Evolutionary conservation across 441 rosid species (phyloP), one percentile per base, ranked within the genome.

Genomic region (Lepidium campestre): DNA sequence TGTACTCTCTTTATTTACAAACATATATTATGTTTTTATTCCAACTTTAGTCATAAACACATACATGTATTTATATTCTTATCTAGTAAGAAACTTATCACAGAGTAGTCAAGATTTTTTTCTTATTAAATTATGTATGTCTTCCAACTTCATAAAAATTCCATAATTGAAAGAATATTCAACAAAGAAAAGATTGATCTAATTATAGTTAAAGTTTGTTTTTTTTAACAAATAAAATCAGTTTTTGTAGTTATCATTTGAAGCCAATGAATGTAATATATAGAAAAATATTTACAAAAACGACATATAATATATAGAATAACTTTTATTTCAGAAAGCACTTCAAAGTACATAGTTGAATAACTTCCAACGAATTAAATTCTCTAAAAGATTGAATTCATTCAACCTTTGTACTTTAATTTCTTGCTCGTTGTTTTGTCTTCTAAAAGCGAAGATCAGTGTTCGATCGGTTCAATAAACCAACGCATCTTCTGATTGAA

Each of bases 401-500:
- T n/a, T n/a, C n/a, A n/a, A n/a, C n/a, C n/a, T n/a, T n/a, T n/a
- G n/a, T n/a, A n/a, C n/a, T n/a, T n/a, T n/a, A n/a, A n/a, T n/a
- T n/a, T n/a, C n/a, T n/a, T n/a, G n/a, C 31, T 34, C 42, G 10
- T 65, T 31, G 39, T 2, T 13, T 49, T 49, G 11, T n/a, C 37
- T 17, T 11, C 20, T 27, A 27, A 32, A 37, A 37, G 7, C 41
- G 32, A 53, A 2, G 40, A 45, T 35, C 31, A 14, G 18, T 14
- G 18, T 27, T 31, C 44, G 54, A n/a, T 29, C 2, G 34, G 40
- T 61, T 31, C 41, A 70, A 9, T 37, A 41, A 65, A 72, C 67
- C 62, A 52, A 72, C 57, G 62, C 76, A 57, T 12, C 65, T 41
- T 63, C 27, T 15, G 13, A 40, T 25, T 39, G 0, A 56, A 65